These are phyloP conservation scores for Berkeleyomyces basicola DNA, from an alignment of 2,329 filamentous ascomycete species.

Conservation along the genomic window DNA sequence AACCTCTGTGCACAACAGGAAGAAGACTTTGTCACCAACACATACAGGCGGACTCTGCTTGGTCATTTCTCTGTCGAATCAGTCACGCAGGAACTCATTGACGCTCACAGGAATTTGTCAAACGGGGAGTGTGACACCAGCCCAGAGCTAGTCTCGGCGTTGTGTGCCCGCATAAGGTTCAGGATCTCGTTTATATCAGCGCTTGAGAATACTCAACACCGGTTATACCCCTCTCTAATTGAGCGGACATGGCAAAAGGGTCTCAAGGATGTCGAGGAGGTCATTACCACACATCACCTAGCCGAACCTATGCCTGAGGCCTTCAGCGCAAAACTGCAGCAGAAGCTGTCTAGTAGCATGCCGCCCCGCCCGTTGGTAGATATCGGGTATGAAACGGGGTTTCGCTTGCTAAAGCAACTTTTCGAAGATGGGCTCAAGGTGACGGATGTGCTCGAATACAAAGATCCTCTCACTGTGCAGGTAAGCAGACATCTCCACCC, in stretches of 20 bases:
- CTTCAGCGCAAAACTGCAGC: slow-evolving; percentile 80
- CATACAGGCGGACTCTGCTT: slow-evolving; percentile 67
- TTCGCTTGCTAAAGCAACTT: slow-evolving; percentile 50
- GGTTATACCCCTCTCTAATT: slow-evolving; percentile 29
- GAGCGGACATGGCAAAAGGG: slow-evolving; percentile 31
- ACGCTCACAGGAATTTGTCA: slow-evolving; percentile 30
- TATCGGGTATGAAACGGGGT: slow-evolving; percentile 54
- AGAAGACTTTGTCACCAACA: slow-evolving; percentile 90
- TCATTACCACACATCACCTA: slow-evolving; percentile 21
- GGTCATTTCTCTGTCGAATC: slow-evolving; percentile 40
- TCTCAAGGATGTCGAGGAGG: background rate
- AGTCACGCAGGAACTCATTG: slow-evolving; percentile 37
- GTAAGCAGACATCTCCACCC: slow-evolving; percentile 27
- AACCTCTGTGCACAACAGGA: slow-evolving; percentile 37
- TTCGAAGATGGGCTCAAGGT: slow-evolving; percentile 57
- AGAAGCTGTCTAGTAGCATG: slow-evolving; percentile 83
- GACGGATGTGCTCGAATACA: slow-evolving; percentile 49
- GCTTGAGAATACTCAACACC: slow-evolving; percentile 30
- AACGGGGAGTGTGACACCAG: slow-evolving; percentile 7
- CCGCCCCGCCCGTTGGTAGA: slow-evolving; percentile 81
- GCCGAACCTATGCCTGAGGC: slow-evolving; percentile 54
- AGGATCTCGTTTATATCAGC: slow-evolving; percentile 45
- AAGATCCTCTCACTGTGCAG: slow-evolving; percentile 51
- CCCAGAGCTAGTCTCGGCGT: slow-evolving; percentile 32
- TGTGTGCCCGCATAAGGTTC: slow-evolving; percentile 49